Evolutionary conservation across 1,139 yeast species (phyloP), one percentile per base, ranked within the genome.

Genomic region (Hanseniaspora uvarum): DNA sequence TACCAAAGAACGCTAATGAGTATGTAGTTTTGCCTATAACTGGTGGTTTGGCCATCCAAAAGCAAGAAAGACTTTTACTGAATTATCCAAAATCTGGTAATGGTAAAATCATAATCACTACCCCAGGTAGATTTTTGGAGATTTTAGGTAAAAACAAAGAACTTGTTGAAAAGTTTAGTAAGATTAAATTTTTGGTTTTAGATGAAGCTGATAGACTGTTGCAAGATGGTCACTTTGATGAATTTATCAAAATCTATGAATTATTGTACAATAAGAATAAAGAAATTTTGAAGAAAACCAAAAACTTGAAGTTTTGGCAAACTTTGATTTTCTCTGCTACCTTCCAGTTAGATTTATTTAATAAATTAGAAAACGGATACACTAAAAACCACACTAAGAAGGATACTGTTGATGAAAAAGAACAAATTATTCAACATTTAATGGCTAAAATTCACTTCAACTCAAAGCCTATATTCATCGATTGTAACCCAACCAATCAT

Each of bases 201-300:
- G 99, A 94, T 72, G 99, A 94, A 68, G 99, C 98, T n/a, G 99
- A 92, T 70, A 75, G 98, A 66, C 73, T 92, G 59, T 74, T 94
- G 55, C 96, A 92, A 69, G 95, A 89, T 63, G 97, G 98, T 1
- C 97, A 89, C 69, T 92, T 92, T 64, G 94, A 86, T 56, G 98
- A 94, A 65, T 78, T 94, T 61, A 94, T 83, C 60, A 83, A 85
- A 63, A 84, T 87, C 52, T 70, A 92, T 57, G 86, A 83, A 55
- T 63, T 80, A n/a, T 67, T 84, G 58, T 58, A 60, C 19, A 59
- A 59, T 31, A 57, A 63, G 3, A 60, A 49, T 21, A 51, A 51
- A 24, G 48, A 51, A 44, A 34, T 51, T 8, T 44, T 43, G 19
- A 48, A 48, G 38, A 55, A 43, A 24, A 48, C 38, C 11, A 8